Conservation (phyloP, 208 protist species). For the Histomonas meleagridis region DNA sequence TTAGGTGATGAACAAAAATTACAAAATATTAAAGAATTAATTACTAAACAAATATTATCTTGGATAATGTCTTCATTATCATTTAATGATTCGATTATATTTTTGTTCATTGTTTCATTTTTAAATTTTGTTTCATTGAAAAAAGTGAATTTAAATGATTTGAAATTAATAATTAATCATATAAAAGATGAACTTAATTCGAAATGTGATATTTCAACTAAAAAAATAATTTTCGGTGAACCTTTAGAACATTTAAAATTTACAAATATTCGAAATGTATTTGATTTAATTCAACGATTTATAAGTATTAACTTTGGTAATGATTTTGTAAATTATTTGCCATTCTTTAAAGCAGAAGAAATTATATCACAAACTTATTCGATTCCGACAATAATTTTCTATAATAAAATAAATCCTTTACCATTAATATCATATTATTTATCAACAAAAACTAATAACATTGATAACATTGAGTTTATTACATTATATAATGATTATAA, state of each 20-base stretch:
- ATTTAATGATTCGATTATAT: background rate
- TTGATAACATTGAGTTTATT: background rate
- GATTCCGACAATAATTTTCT: background rate
- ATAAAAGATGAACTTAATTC: background rate
- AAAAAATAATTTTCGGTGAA: background rate
- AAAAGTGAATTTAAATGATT: background rate
- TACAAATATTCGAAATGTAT: constrained; percentile 27
- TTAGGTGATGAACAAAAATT: background rate
- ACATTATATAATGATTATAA: background rate
- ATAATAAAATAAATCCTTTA: background rate
- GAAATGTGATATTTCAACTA: background rate
- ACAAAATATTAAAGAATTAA: background rate
- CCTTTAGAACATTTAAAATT: constrained; percentile 22
- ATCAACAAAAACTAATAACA: background rate
- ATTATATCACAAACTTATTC: background rate
- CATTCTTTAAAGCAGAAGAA: background rate
- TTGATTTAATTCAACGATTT: background rate
- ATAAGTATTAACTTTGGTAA: background rate
- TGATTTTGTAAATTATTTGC: background rate
- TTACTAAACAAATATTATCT: background rate
- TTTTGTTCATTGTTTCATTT: background rate
- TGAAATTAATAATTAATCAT: background rate
- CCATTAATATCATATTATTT: background rate
- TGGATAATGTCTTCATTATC: background rate
- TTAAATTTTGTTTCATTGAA: background rate